Conservation (phyloP, 352 stramenopile species). For the Pythium myriotylum region DNA sequence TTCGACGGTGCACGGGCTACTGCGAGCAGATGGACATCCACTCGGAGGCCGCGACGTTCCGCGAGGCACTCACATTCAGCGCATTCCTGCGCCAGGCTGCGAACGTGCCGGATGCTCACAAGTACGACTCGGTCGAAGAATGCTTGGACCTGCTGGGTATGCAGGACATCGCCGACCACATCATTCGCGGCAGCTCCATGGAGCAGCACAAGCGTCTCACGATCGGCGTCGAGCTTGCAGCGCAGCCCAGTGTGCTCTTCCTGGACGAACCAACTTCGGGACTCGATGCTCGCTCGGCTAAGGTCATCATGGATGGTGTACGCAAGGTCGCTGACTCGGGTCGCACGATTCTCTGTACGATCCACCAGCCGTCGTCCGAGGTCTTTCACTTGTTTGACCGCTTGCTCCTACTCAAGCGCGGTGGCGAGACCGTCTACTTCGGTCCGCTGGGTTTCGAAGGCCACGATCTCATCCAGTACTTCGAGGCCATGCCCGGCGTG, state of each 20-base stretch:
- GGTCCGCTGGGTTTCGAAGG: conserved; percentile 41
- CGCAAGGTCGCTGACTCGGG: conserved; percentile 83
- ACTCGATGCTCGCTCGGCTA: conserved; percentile 5
- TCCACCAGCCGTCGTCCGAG: conserved; percentile 83
- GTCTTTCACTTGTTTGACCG: conserved; percentile 43
- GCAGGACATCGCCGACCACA: conserved; percentile 61
- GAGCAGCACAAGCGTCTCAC: conserved; percentile 71
- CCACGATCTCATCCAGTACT: conserved; percentile 49
- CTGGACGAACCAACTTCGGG: conserved; percentile 86
- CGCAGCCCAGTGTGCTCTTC: conserved; percentile 66
- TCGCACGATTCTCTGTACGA: conserved; percentile 88
- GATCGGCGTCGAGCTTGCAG: conserved; percentile 92
- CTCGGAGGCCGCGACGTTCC: conserved; percentile 87
- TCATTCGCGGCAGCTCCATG: conserved; percentile 34
- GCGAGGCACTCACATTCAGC: conserved; percentile 93
- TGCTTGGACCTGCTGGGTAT: conserved; percentile 56
- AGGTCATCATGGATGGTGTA: conserved; percentile 87
- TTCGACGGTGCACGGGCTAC: conserved; percentile 65
- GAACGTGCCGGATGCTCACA: conserved; percentile 39
- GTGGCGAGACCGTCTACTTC: conserved; percentile 63
- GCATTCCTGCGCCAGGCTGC: conserved; percentile 75
- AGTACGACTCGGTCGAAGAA: conserved; percentile 62
- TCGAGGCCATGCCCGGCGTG: conserved; percentile 64
- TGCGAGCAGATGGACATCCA: conserved; percentile 92
- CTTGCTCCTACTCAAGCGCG: conserved; percentile 34